Evolutionary conservation across 306 rosid species (phyloP).

Genomic region (Gastrolobium villosum): DNA sequence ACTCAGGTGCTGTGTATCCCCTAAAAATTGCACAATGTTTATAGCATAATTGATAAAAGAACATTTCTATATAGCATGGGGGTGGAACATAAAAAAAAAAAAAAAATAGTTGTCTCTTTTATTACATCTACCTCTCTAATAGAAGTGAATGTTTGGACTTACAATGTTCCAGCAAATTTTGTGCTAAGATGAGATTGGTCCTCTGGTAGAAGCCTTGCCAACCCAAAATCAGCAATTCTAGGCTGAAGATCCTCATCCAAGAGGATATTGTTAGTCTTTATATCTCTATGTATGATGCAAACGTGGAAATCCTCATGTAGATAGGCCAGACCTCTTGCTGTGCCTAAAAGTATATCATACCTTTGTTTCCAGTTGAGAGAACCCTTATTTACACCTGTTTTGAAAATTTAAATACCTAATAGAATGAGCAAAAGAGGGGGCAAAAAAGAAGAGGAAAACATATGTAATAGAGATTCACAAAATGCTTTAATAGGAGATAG

Average conservation of each 20-base stretch:
- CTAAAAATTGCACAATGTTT: constrained; percentile 42
- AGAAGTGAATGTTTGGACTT: constrained; percentile 30
- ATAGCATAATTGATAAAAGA: background rate
- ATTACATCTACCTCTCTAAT: too few relatives aligned
- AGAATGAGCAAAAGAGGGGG: background rate
- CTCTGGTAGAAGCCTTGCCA: constrained; percentile 69
- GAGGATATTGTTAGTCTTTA: constrained; percentile 72
- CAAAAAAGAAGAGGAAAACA: background rate
- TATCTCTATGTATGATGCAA: constrained; percentile 80
- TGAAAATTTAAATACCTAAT: background rate
- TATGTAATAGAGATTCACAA: background rate
- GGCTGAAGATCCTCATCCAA: constrained; percentile 66
- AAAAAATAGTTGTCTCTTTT: background rate
- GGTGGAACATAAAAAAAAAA: too few relatives aligned
- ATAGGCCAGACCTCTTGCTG: constrained; percentile 76
- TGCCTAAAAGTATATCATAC: constrained; percentile 62
- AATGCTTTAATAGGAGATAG: background rate
- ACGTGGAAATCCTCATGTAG: constrained; percentile 75
- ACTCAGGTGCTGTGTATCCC: constrained; percentile 85
- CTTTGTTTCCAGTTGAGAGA: constrained; percentile 71
- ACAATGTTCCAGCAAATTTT: constrained; percentile 82
- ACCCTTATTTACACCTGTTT: constrained; percentile 60
- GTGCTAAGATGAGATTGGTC: constrained; percentile 75
- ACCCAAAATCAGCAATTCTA: constrained; percentile 77
- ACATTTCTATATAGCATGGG: background rate